These are phyloP conservation scores for Micromonas pusilla DNA, from an alignment of 139 green algal genomes.

Conservation along the genomic window DNA sequence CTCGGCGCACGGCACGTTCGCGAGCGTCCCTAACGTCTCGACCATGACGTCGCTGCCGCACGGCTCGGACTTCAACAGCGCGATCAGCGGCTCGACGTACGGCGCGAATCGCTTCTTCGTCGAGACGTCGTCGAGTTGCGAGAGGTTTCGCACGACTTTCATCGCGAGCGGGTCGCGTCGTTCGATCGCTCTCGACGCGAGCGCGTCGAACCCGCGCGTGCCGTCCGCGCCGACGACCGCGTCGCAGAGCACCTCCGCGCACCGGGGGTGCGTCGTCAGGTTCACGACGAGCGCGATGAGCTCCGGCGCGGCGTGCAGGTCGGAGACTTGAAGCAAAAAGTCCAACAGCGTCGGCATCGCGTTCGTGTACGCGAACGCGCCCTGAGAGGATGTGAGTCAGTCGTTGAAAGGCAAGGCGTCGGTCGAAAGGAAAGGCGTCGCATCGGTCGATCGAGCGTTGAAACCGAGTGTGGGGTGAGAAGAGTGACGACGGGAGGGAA, in stretches of 20 bases:
- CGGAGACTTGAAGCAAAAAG: slow-evolving; percentile 48
- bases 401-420: too few relatives aligned
- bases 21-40: slow-evolving; percentile 62
- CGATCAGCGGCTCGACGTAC: slow-evolving; percentile 56
- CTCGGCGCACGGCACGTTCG: slow-evolving; percentile 64
- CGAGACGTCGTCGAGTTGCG: slow-evolving; percentile 41
- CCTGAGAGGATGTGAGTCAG: too few relatives aligned
- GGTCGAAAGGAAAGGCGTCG: too few relatives aligned
- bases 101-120: slow-evolving; percentile 52
- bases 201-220: slow-evolving; percentile 48
- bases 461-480: too few relatives aligned
- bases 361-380: slow-evolving; percentile 67
- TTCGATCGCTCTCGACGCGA: slow-evolving; percentile 50
- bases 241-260: slow-evolving; percentile 65
- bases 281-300: slow-evolving; percentile 77
- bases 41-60: slow-evolving; percentile 30
- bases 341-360: slow-evolving; percentile 42
- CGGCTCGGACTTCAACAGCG: slow-evolving; percentile 35
- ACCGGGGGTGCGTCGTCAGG: slow-evolving; percentile 61
- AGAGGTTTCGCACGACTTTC: slow-evolving; percentile 65
- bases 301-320: slow-evolving; percentile 58
- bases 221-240: slow-evolving; percentile 10
- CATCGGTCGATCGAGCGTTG: too few relatives aligned
- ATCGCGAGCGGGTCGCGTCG: slow-evolving; percentile 64
- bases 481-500: too few relatives aligned